phyloP scores from a whole-genome alignment of 768 basidiomycete species.

The Exsudoporus frostii region DNA sequence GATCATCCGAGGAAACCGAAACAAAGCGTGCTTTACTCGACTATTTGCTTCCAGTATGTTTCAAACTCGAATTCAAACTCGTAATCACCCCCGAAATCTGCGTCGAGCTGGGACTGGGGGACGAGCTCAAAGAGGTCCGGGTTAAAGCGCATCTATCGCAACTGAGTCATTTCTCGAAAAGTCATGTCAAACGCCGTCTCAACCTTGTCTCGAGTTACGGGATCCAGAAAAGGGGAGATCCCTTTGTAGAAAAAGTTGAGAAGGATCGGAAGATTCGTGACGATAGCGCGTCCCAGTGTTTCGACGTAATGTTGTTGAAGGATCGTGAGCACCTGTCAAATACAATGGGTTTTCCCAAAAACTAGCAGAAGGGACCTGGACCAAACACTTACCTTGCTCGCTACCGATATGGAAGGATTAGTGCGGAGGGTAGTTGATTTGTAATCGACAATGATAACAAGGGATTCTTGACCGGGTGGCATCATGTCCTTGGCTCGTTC shows the following conservation, averaged over 20 bases:
- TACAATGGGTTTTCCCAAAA: neutral
- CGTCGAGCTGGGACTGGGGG: conserved; percentile 71
- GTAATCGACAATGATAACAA: conserved; percentile 86
- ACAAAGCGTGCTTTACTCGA: conserved; percentile 46
- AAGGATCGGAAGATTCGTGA: conserved; percentile 75
- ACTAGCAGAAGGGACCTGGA: neutral
- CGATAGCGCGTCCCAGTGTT: conserved; percentile 79
- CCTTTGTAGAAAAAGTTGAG: conserved; percentile 79
- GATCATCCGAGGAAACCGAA: neutral
- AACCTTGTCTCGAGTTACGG: conserved; percentile 85
- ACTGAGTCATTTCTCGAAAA: neutral
- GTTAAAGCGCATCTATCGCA: conserved; percentile 78
- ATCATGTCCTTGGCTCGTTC: conserved; percentile 89
- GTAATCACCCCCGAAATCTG: conserved; percentile 78
- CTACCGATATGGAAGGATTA: conserved; percentile 80
- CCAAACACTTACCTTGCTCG: conserved; percentile 54
- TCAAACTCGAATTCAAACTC: conserved; percentile 70
- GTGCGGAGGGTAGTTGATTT: conserved; percentile 76
- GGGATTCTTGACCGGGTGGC: conserved; percentile 79
- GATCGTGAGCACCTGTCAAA: conserved; percentile 62
- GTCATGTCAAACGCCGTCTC: neutral
- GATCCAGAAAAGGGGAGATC: conserved; percentile 83
- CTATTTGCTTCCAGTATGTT: conserved; percentile 76
- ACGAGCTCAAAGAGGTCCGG: conserved; percentile 76
- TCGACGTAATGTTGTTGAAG: conserved; percentile 89